Base-by-base conservation (phyloP, 495 filamentous ascomycete genomes). In the Penicillium nucicola region DNA sequence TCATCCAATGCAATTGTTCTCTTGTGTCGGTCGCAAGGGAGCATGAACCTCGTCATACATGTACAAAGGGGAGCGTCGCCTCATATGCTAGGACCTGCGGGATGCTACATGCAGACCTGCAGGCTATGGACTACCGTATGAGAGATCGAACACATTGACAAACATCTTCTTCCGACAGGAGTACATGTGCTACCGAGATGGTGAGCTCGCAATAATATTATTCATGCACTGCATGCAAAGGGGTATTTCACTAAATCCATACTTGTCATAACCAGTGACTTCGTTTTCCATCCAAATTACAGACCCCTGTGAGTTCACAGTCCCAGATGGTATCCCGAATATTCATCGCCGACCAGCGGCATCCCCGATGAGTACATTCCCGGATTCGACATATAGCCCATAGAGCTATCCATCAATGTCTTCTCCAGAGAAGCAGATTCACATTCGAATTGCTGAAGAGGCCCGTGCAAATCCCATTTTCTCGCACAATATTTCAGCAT, bases 371-470 rank as follows among this genome's bases (percentile, higher is more conserved):
- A 38, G 20, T 52, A 62, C 5, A 51, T 31, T 1, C 19, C 37
- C 19, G 52, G 56, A 30, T 32, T 45, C 9, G 51, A 48, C 17
- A 38, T 33, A 49, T 60, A 60, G 14, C 47, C 50, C 25, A 44
- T 17, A 15, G 55, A 53, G 18, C 31, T 42, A 14, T 55, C 50
- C 47, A 42, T 18, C 6, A 65, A 43, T 33, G 36, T 48, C 13
- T 58, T 40, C 14, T 34, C 43, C 14, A 67, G 15, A 2, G 53
- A 28, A 0, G 55, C 53, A 28, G 67, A 67, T 12, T 62, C 53
- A 4, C 52, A 52, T 52, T 70, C 64, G 31, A 72, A 74, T 12
- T 70, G 52, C 7, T 70, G 56, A 1, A 72, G 51, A 7, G 66
- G 55, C 18, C 3, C 34, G 12, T 54, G 52, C 9, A 67, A 41